Base-by-base conservation (phyloP, 2,329 filamentous ascomycete species). In the Byssochlamys sp. region DNA sequence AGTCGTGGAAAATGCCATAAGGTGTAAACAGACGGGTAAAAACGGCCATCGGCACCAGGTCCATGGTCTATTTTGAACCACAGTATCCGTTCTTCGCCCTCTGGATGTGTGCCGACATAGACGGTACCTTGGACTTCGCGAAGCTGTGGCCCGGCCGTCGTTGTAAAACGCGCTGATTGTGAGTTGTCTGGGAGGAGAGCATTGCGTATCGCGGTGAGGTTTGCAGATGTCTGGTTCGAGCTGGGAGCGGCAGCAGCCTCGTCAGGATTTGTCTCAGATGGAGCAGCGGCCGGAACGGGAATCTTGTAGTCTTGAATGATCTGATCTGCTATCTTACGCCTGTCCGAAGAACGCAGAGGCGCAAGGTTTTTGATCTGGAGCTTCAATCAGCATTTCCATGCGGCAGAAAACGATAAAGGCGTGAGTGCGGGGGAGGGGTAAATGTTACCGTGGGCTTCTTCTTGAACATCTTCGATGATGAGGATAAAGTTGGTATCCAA, bases 321-420 rank as follows among this genome's bases (percentile, higher is more conserved):
- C 62, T 84, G 80, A 65, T 87, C 84, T 54, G 85, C 85, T 35
- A 85, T 81, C 64, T 82, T 85, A 58, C 85, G 79, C 59, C 85
- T 80, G 65, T 88, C 85, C 1, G 84, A 87, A 4, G 84, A 87
- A 56, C 85, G 81, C 55, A 88, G 73, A 48, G 85, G 84, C 3
- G 84, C 79, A 11, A 86, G 75, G 19, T 85, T 82, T 74, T 88
- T 88, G 75, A 88, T 82, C 78, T 84, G 51, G 53, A 26, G 29
- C 11, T n/a, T 52, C 10, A 53, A 50, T 65, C 51, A 65, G 61
- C 45, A 57, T 14, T 39, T 5, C 11, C 53, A 24, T 49, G n/a
- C 24, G 29, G 35, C n/a, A 59, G n/a, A 11, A 14, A 58, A 57
- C 55, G 55, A 54, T 9, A 19, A 45, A 39, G 57, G 55, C 55